phyloP scores from a whole-genome alignment of 2,329 filamentous ascomycete species.

The Fusarium falciforme region DNA sequence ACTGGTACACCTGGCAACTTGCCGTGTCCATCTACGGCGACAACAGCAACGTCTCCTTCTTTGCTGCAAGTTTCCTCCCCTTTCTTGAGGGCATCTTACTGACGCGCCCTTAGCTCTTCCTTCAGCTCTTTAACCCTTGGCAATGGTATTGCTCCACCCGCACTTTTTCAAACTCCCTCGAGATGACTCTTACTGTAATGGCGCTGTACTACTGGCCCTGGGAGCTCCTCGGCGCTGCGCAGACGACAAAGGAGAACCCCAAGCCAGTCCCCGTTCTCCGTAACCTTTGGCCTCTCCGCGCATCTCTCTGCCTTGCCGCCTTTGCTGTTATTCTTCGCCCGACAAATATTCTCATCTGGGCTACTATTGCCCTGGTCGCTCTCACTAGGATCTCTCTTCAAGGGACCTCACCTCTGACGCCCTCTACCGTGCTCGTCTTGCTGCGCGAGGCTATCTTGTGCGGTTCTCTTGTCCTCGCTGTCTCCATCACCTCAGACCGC shows the following conservation, averaged over 20 bases:
- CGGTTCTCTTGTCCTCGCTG: slow-evolving; percentile 67
- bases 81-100: not conserved
- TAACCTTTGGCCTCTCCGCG: slow-evolving; percentile 52
- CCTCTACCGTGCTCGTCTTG: slow-evolving; percentile 63
- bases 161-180: slow-evolving; percentile 93
- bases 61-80: slow-evolving; percentile 68
- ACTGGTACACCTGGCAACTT: slow-evolving; percentile 90
- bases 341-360: slow-evolving; percentile 90
- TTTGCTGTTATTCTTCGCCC: slow-evolving; percentile 87
- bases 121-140: slow-evolving; percentile 70
- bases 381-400: slow-evolving; percentile 55
- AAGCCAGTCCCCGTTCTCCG: slow-evolving; percentile 44
- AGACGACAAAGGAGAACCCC: slow-evolving; percentile 54
- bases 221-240: slow-evolving; percentile 67
- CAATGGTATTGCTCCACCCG: slow-evolving; percentile 96
- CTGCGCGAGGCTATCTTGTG: slow-evolving; percentile 74
- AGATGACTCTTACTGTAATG: slow-evolving; percentile 85
- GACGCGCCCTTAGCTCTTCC: slow-evolving; percentile 45
- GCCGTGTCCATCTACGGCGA: slow-evolving; percentile 78
- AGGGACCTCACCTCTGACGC: slow-evolving; percentile 55
- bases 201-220: slow-evolving; percentile 91
- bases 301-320: slow-evolving; percentile 80
- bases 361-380: slow-evolving; percentile 65
- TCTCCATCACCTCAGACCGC: slow-evolving; percentile 77
- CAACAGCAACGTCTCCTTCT: slow-evolving; percentile 71